Evolutionary conservation across 805 yeast genomes (phyloP).

Genomic region (Ogataea polymorpha): DNA sequence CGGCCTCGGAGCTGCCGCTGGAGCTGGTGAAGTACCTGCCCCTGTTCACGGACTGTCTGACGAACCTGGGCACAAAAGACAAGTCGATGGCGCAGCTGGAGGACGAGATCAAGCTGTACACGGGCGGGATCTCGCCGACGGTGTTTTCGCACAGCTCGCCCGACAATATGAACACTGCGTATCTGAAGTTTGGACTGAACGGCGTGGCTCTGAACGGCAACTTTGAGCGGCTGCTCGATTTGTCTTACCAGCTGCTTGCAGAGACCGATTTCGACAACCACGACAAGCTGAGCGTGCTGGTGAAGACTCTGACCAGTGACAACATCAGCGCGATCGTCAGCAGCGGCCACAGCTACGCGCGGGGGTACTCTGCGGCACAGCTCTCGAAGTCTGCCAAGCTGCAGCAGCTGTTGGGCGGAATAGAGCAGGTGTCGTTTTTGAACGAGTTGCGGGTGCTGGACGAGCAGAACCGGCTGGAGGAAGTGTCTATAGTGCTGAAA

Average conservation of each 20-base stretch:
- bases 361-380: conserved; percentile 60
- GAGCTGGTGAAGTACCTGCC: conserved; percentile 70
- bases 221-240: conserved; percentile 52
- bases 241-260: conserved; percentile 66
- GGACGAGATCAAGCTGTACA: conserved; percentile 72
- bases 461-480: conserved; percentile 44
- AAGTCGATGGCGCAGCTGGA: conserved; percentile 79
- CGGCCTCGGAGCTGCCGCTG: conserved; percentile 48
- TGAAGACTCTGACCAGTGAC: conserved; percentile 72
- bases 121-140: conserved; percentile 81
- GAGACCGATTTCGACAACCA: conserved; percentile 65
- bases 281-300: conserved; percentile 68
- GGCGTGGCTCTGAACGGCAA: conserved; percentile 74
- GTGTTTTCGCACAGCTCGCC: conserved; percentile 58
- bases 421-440: conserved; percentile 71
- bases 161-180: conserved; percentile 42
- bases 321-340: conserved; percentile 79
- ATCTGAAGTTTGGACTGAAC: conserved; percentile 51
- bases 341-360: conserved; percentile 83
- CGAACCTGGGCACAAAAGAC: conserved; percentile 77
- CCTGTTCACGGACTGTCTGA: conserved; percentile 72
- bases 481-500: conserved; percentile 63
- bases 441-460: conserved; percentile 55
- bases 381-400: conserved; percentile 59
- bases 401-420: conserved; percentile 66